Conservation (phyloP, 768 basidiomycete genomes). For the Lactarius akahatsu region DNA sequence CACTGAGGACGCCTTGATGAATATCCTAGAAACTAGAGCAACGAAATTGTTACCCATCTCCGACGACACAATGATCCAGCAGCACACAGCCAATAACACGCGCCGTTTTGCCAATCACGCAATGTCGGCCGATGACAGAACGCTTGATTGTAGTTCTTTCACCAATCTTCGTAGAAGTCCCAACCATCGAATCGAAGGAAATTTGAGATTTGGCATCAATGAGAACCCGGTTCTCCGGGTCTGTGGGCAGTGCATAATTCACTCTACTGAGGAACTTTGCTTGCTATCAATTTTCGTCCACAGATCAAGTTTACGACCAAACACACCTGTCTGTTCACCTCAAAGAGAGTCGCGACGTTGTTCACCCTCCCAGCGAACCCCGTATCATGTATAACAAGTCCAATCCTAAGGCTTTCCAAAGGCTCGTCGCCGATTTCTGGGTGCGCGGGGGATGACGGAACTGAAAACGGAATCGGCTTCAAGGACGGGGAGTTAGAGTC, state of each 20-base stretch:
- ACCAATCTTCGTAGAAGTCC: constrained; percentile 76
- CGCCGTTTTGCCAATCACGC: constrained; percentile 80
- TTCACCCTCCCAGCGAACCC: constrained; percentile 68
- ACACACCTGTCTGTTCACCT: constrained; percentile 75
- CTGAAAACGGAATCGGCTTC: constrained; percentile 39
- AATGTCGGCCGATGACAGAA: constrained; percentile 61
- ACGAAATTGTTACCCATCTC: constrained; percentile 65
- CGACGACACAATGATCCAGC: constrained; percentile 85
- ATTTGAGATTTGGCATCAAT: constrained; percentile 84
- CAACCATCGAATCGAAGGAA: constrained; percentile 78
- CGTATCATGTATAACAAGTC: constrained; percentile 57
- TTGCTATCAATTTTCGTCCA: constrained; percentile 27
- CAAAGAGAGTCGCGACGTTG: constrained; percentile 72
- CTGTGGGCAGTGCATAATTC: constrained; percentile 54
- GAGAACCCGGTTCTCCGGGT: constrained; percentile 60
- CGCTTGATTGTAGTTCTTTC: constrained; percentile 78
- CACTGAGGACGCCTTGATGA: constrained; percentile 42
- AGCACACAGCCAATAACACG: constrained; percentile 80
- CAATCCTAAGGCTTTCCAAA: constrained; percentile 57
- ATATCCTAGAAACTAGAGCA: constrained; percentile 1
- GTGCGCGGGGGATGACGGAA: constrained; percentile 47
- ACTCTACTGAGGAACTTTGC: constrained; percentile 52
- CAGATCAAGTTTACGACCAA: background rate
- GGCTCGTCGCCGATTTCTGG: constrained; percentile 38
- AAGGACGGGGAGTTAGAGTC: constrained; percentile 31